Percentiles rank a stretch among this genome's conserved stretches.
Evolutionary conservation across 345 rosid genomes (phyloP).

Genomic region (Euclidium syriacum): DNA sequence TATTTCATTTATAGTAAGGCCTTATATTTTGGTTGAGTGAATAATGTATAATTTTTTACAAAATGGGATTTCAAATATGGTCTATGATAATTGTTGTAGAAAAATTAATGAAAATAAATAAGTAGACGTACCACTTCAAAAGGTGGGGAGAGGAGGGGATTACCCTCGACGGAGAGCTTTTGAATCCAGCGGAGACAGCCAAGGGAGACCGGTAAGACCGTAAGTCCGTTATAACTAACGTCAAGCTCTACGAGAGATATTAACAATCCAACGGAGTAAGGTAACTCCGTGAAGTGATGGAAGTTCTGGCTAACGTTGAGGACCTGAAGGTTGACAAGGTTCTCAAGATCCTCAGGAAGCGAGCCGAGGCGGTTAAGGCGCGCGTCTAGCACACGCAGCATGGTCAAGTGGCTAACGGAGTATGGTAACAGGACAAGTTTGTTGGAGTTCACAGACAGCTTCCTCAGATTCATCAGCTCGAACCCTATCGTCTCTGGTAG

Average conservation of each 20-base stretch:
- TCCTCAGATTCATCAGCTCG: slow-evolving; percentile 53
- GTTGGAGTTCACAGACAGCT: slow-evolving; percentile 68
- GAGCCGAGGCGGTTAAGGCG: slow-evolving; percentile 63
- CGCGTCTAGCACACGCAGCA: slow-evolving; percentile 50
- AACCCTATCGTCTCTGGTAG: slow-evolving; percentile 71
- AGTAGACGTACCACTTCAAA: slow-evolving; percentile 42
- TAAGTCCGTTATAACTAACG: slow-evolving; percentile 64
- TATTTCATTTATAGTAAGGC: too few species aligned
- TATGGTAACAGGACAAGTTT: slow-evolving; percentile 54
- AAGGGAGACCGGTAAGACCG: slow-evolving; percentile 53
- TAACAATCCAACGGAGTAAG: slow-evolving; percentile 74
- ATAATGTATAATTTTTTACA: too few species aligned
- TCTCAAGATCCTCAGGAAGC: slow-evolving; percentile 73
- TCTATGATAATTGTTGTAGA: not conserved
- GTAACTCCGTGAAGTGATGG: slow-evolving; percentile 55
- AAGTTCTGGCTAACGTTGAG: slow-evolving; percentile 87
- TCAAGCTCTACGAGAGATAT: slow-evolving; percentile 69
- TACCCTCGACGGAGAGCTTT: slow-evolving; percentile 67
- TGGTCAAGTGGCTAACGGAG: slow-evolving; percentile 58
- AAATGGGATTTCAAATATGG: too few species aligned
- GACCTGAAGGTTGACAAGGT: slow-evolving; percentile 54
- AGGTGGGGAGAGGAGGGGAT: slow-evolving; percentile 73
- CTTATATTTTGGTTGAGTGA: too few species aligned
- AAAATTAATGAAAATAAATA: not conserved
- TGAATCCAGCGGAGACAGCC: slow-evolving; percentile 69